These are phyloP conservation scores for Backusella macrospora DNA, from an alignment of 192 early-diverging fungal genomes.

Conservation along the genomic window DNA sequence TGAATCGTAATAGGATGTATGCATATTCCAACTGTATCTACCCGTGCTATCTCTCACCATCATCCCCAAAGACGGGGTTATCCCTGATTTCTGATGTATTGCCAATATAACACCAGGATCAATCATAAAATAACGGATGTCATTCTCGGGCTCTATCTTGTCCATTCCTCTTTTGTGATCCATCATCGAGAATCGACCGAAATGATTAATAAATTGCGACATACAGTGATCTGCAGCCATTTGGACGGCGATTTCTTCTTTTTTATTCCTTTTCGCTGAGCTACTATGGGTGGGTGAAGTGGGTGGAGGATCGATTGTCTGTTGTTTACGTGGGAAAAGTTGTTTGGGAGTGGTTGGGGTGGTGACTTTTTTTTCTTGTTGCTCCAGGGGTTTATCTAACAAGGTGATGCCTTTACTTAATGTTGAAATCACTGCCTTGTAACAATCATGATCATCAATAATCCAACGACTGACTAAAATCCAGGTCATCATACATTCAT, in stretches of 20 bases:
- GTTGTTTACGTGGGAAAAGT: conserved; percentile 17
- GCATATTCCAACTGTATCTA: conserved; percentile 67
- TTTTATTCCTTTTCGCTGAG: conserved; percentile 1
- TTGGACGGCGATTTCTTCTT: conserved; percentile 63
- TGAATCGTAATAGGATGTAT: conserved; percentile 51
- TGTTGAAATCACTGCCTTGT: conserved; percentile 64
- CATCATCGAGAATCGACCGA: conserved; percentile 66
- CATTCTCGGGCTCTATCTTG: conserved; percentile 31
- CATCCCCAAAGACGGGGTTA: conserved; percentile 43
- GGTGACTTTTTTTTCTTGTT: neutral
- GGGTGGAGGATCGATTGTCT: neutral
- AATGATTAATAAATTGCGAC: conserved; percentile 66
- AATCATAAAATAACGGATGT: conserved; percentile 66
- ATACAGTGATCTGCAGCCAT: conserved; percentile 74
- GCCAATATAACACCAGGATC: conserved; percentile 69
- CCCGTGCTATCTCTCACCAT: conserved; percentile 70
- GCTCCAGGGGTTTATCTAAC: conserved; percentile 49
- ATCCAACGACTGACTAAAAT: conserved; percentile 77
- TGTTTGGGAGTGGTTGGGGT: conserved; percentile 24
- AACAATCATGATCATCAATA: conserved; percentile 66
- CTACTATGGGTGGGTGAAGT: neutral
- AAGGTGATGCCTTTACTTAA: conserved; percentile 71
- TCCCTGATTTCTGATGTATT: conserved; percentile 50
- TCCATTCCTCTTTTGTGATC: neutral
- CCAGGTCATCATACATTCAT: conserved; percentile 78